phyloP scores from a whole-genome alignment of 768 basidiomycete species.

The Tylopilus rubrobrunneus region DNA sequence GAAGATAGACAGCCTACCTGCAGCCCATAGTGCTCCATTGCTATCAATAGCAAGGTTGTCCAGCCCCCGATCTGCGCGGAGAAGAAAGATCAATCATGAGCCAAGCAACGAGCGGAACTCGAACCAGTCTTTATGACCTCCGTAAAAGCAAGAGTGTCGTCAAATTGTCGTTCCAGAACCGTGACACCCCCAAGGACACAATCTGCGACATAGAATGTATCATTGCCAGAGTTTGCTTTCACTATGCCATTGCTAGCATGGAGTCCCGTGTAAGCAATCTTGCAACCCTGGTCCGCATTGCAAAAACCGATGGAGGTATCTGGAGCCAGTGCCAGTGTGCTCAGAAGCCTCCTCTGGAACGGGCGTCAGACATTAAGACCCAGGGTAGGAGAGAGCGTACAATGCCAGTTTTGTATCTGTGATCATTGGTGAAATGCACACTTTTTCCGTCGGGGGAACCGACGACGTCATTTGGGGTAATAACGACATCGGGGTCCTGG shows the following conservation, averaged over 20 bases:
- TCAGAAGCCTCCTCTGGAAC: conserved; percentile 19
- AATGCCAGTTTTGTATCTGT: conserved; percentile 47
- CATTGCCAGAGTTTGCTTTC: conserved; percentile 38
- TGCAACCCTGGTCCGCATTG: conserved; percentile 56
- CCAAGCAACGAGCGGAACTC: conserved; percentile 4
- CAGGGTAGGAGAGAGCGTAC: conserved; percentile 34
- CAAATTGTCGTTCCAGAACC: conserved; percentile 54
- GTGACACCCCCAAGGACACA: conserved; percentile 41
- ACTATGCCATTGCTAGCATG: conserved; percentile 61
- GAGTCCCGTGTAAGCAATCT: conserved; percentile 49
- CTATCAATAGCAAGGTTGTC: conserved; percentile 64
- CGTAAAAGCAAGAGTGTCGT: conserved; percentile 52
- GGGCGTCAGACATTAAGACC: neutral
- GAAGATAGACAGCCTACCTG: conserved; percentile 38
- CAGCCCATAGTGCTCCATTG: conserved; percentile 59
- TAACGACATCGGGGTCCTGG: conserved; percentile 43
- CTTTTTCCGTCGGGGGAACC: conserved; percentile 60
- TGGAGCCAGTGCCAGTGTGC: conserved; percentile 31
- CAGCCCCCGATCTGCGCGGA: conserved; percentile 40
- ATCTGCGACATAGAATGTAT: conserved; percentile 61
- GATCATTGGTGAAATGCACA: conserved; percentile 71
- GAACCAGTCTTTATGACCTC: conserved; percentile 56
- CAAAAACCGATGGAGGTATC: conserved; percentile 62
- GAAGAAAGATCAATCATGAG: conserved; percentile 6
- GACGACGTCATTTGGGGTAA: conserved; percentile 71